A percentile compares a stretch with the other conserved stretches of the same genome.
Conservation (phyloP, 1,284 basidiomycete species). For the Malassezia globosa region DNA sequence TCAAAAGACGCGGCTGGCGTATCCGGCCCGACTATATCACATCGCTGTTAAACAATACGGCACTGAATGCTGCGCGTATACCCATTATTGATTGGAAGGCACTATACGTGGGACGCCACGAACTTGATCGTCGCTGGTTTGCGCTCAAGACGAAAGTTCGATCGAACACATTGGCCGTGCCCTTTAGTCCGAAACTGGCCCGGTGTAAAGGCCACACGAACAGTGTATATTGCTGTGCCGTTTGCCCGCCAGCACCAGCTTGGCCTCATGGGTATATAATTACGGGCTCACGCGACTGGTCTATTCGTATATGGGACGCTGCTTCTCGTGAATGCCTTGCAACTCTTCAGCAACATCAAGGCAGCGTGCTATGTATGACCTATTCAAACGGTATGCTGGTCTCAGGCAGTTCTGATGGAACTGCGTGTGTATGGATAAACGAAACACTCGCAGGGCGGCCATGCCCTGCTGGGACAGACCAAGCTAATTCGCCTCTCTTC, state of each 20-base stretch:
- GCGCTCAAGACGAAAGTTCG: neutral
- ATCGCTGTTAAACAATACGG: neutral
- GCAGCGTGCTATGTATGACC: conserved; percentile 10
- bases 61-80: neutral
- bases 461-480: neutral
- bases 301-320: conserved; percentile 11
- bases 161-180: neutral
- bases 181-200: neutral
- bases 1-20: conserved; percentile 2
- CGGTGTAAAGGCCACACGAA: conserved; percentile 8
- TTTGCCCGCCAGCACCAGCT: neutral
- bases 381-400: conserved; percentile 1
- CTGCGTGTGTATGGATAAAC: conserved; percentile 14
- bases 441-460: too few relatives aligned
- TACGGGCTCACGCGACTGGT: conserved; percentile 13
- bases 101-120: conserved; percentile 5
- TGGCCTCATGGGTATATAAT: neutral
- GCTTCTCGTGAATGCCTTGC: conserved; percentile 2
- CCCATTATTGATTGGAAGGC: neutral
- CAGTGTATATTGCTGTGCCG: conserved; percentile 9
- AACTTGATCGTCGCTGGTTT: conserved; percentile 11
- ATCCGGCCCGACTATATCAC: neutral
- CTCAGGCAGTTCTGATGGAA: conserved; percentile 13
- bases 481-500: neutral
- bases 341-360: conserved; percentile 1